Evolutionary conservation across 208 protist species (phyloP).

Genomic region (Jaenimonas drosophilae): DNA sequence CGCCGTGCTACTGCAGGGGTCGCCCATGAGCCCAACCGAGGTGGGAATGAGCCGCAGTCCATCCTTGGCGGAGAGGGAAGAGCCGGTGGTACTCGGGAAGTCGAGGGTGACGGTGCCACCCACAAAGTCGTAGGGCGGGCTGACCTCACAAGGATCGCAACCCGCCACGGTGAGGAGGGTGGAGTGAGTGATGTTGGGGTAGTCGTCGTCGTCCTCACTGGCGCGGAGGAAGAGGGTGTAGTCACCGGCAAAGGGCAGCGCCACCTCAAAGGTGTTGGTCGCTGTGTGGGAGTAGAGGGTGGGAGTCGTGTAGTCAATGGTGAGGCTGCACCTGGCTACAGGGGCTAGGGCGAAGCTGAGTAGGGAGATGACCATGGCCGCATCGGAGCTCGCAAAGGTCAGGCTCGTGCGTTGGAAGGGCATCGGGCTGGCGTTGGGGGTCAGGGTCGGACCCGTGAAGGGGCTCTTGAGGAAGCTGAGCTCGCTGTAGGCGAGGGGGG

Average conservation of each 20-base stretch:
- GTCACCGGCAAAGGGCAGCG: conserved; percentile 25
- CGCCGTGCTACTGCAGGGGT: conserved; percentile 16
- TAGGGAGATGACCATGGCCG: conserved; percentile 19
- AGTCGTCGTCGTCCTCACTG: conserved; percentile 6
- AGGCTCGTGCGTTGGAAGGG: conserved; percentile 37
- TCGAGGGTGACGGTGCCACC: conserved; percentile 24
- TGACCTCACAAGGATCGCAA: conserved; percentile 76
- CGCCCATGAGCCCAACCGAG: conserved; percentile 21
- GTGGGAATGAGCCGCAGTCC: conserved; percentile 57
- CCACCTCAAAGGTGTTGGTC: conserved; percentile 37
- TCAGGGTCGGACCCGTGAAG: conserved; percentile 33
- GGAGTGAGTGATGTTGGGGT: conserved; percentile 48
- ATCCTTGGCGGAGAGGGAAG: conserved; percentile 29
- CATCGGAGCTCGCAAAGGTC: conserved; percentile 31
- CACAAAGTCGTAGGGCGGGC: conserved; percentile 50
- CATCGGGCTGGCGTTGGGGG: conserved; percentile 4
- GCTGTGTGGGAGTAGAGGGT: conserved; percentile 16
- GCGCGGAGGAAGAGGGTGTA: conserved; percentile 67
- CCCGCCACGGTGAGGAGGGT: conserved; percentile 31
- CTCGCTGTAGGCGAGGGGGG: conserved; percentile 16
- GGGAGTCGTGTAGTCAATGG: conserved; percentile 36
- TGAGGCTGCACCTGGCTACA: conserved; percentile 22
- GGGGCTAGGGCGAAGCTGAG: conserved; percentile 47
- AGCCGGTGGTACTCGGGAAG: conserved; percentile 40
- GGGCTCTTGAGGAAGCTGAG: conserved; percentile 25